Evolutionary conservation across 2,329 filamentous ascomycete genomes (phyloP).

Genomic region (Xylariales sp.): DNA sequence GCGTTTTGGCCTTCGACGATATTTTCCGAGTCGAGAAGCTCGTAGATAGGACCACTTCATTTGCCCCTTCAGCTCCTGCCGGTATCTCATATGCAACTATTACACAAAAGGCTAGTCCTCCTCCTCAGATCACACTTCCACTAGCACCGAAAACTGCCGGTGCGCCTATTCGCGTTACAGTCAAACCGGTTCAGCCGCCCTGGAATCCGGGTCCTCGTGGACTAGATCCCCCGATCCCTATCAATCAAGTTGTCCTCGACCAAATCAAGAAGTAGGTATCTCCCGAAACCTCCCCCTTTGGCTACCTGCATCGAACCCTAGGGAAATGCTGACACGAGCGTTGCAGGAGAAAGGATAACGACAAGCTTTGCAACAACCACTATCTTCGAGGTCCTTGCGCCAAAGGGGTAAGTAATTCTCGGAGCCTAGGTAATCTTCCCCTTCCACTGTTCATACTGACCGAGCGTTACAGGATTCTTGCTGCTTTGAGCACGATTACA

Average conservation of each 20-base stretch:
- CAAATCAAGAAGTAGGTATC: conserved; percentile 52
- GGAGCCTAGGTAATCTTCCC: too few relatives aligned
- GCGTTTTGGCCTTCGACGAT: conserved; percentile 40
- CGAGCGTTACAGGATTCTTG: too few relatives aligned
- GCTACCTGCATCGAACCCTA: too few relatives aligned
- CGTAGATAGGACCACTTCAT: conserved; percentile 28
- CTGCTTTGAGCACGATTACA: conserved; percentile 53
- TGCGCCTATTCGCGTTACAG: conserved; percentile 13
- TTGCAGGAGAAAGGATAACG: conserved; percentile 45
- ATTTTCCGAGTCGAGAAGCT: conserved; percentile 54
- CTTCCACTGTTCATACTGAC: too few relatives aligned
- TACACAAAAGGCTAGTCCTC: conserved; percentile 36
- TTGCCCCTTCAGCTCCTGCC: conserved; percentile 18
- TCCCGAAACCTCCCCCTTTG: too few relatives aligned
- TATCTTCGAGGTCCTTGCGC: conserved; percentile 54
- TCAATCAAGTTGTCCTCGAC: conserved; percentile 44
- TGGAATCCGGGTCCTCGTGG: conserved; percentile 54
- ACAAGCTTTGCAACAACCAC: conserved; percentile 60
- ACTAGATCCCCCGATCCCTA: conserved; percentile 46
- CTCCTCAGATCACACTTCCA: conserved; percentile 39
- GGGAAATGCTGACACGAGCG: too few relatives aligned
- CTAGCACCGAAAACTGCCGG: conserved; percentile 27
- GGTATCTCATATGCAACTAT: conserved; percentile 36
- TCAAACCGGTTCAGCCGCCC: conserved; percentile 26
- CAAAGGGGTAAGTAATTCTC: too few relatives aligned